phyloP scores from a whole-genome alignment of 73 alveolate species.

The Halteria grandinella region DNA sequence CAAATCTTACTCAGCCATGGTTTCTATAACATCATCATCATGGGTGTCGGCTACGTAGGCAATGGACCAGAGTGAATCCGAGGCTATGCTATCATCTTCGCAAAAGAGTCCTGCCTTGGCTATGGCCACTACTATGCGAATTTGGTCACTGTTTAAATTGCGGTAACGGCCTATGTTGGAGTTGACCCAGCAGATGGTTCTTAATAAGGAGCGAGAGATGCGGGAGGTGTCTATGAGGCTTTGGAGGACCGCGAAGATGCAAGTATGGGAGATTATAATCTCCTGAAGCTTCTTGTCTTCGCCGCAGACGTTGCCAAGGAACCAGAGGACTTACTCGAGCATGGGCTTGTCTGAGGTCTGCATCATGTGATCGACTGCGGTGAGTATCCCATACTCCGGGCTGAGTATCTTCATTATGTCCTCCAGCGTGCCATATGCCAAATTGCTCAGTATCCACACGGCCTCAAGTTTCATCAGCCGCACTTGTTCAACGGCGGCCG shows the following conservation, averaged over 20 bases:
- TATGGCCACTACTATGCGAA: neutral
- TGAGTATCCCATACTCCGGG: neutral
- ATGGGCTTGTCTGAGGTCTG: neutral
- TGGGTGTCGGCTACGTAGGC: conserved; percentile 13
- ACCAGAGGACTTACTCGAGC: conserved; percentile 41
- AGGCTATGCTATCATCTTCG: conserved; percentile 6
- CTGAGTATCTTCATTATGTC: conserved; percentile 3
- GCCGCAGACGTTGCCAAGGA: conserved; percentile 17
- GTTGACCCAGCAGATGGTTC: conserved; percentile 7
- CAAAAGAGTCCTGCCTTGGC: conserved; percentile 7
- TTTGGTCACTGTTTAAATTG: neutral
- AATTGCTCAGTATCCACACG: conserved; percentile 23
- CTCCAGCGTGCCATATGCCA: neutral
- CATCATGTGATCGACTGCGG: neutral
- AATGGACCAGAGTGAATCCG: conserved; percentile 30
- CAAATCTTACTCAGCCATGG: neutral
- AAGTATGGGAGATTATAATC: neutral
- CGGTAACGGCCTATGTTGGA: conserved; percentile 10
- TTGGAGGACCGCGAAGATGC: neutral
- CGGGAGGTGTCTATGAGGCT: neutral
- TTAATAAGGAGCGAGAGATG: neutral
- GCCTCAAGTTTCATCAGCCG: conserved; percentile 25
- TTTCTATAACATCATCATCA: neutral
- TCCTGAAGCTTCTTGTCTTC: neutral
- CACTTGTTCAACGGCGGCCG: too few species aligned